Base-by-base conservation (phyloP, 2,329 filamentous ascomycete genomes). In the Seiridium cupressi region DNA sequence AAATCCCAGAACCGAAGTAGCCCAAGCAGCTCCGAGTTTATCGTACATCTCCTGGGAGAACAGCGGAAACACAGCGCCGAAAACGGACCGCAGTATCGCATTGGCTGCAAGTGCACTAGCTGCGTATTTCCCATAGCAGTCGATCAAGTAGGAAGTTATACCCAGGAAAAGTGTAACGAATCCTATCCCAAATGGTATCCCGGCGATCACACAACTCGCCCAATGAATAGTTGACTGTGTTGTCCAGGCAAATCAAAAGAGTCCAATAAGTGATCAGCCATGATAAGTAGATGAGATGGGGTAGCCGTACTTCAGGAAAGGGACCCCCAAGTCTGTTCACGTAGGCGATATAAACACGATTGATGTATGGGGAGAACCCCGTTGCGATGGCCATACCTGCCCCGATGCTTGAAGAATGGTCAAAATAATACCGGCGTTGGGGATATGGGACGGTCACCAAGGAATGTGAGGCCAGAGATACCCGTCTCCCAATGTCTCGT, bases 71-170 rank as follows among this genome's bases (percentile, higher is more conserved):
- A 84, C 71, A 0, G 79, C 83, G 8, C 83, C 84, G 4, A 81
- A 73, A 0, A 84, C 63, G 5, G 66, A 72, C 34, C 84, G 73
- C 8, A 88, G 69, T 1, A 88, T 76, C 0, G 82, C 84, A 61
- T 77, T 85, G 0, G 85, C 85, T 0, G 85, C 85, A 2, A 86
- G 79, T 0, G 84, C 86, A 7, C 76, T 78, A 35, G 86, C 85
- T 0, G 84, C 81, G 62, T 84, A 80, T 34, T 77, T 66, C 1
- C 77, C 76, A 65, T 82, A 88, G 0, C 80, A 78, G 61, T 89
- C 85, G 10, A 88, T 80, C 4, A 88, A 75, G 64, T 89, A 68
- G 4, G 62, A 58, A 38, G 64, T 61, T 8, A 66, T 63, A 7
- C 57, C 62, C 60, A 72, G 65, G 51, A 72, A 65, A 7, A 69